These are phyloP conservation scores for Calonectria crousiana DNA, from an alignment of 2,329 filamentous ascomycete genomes.

Conservation along the genomic window DNA sequence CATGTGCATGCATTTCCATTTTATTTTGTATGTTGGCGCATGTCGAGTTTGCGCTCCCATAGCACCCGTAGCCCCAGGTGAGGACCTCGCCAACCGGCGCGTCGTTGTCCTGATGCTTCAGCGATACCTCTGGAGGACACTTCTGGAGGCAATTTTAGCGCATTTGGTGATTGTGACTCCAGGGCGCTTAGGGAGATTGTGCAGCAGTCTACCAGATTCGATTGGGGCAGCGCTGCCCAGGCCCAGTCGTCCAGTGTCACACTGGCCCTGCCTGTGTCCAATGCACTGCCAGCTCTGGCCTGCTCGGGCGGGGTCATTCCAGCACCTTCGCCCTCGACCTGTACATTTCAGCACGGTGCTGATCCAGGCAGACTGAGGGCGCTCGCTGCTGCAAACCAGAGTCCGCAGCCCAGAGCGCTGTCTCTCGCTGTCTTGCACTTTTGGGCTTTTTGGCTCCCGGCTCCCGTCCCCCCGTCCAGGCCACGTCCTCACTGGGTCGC, in stretches of 20 bases:
- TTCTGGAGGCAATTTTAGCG: slow-evolving; percentile 35
- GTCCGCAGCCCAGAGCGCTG: background rate
- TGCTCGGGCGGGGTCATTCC: slow-evolving; percentile 45
- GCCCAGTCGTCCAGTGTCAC: slow-evolving; percentile 23
- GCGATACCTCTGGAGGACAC: slow-evolving; percentile 44
- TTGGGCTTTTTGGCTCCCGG: background rate
- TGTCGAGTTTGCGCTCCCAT: slow-evolving; percentile 30
- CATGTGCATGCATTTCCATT: background rate
- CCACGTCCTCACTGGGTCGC: slow-evolving; percentile 1
- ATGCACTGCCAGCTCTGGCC: slow-evolving; percentile 36
- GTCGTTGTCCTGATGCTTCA: slow-evolving; percentile 39
- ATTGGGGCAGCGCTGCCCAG: slow-evolving; percentile 14
- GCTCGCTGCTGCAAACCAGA: background rate
- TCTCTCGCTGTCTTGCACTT: slow-evolving; percentile 1
- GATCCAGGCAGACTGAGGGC: background rate
- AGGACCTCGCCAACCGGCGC: slow-evolving; percentile 30
- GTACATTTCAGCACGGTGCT: slow-evolving; percentile 45
- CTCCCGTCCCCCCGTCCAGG: background rate
- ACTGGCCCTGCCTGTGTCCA: slow-evolving; percentile 33
- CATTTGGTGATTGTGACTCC: slow-evolving; percentile 35
- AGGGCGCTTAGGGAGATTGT: slow-evolving; percentile 39
- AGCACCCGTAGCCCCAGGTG: slow-evolving; percentile 21
- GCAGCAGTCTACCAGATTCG: slow-evolving; percentile 10
- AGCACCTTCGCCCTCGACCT: slow-evolving; percentile 44
- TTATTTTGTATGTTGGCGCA: slow-evolving; percentile 29